A percentile compares a stretch with the other conserved stretches of the same genome.
Conservation (phyloP, 768 basidiomycete species). For the Rhizopogon vinicolor region DNA sequence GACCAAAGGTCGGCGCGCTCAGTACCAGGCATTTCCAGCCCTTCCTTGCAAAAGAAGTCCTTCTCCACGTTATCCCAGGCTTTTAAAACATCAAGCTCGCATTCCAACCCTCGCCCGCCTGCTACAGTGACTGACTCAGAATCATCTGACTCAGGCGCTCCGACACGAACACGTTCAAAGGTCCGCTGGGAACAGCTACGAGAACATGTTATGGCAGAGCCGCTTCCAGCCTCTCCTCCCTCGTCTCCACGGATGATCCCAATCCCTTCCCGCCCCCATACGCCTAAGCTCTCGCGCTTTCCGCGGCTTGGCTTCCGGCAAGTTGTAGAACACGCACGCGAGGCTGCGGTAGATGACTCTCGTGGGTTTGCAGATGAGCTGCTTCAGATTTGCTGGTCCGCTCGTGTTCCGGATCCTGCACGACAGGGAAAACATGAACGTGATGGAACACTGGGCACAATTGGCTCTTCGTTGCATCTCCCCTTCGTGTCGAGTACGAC, state of each 20-base stretch:
- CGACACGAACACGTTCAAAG: conserved; percentile 27
- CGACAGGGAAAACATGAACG: conserved; percentile 22
- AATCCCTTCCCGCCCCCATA: conserved; percentile 21
- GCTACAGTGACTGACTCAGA: background rate
- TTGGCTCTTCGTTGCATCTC: conserved; percentile 35
- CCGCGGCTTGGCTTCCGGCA: conserved; percentile 53
- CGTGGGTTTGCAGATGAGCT: conserved; percentile 54
- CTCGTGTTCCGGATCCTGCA: conserved; percentile 39
- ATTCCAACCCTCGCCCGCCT: background rate
- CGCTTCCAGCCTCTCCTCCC: conserved; percentile 18
- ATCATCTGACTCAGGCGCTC: background rate
- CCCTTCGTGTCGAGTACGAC: conserved; percentile 39
- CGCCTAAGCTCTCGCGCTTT: conserved; percentile 49
- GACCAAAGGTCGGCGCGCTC: background rate
- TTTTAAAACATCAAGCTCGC: conserved; percentile 3
- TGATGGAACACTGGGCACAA: conserved; percentile 19
- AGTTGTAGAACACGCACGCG: conserved; percentile 60
- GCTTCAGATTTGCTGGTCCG: conserved; percentile 47
- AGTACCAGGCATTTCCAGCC: background rate
- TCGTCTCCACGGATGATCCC: background rate
- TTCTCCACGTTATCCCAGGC: conserved; percentile 7
- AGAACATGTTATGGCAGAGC: conserved; percentile 44
- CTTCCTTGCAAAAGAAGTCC: conserved; percentile 3
- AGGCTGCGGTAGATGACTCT: conserved; percentile 42
- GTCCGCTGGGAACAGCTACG: conserved; percentile 51